Evolutionary conservation across 2,329 filamentous ascomycete genomes (phyloP).

Genomic region (Arachnomyces sp.): DNA sequence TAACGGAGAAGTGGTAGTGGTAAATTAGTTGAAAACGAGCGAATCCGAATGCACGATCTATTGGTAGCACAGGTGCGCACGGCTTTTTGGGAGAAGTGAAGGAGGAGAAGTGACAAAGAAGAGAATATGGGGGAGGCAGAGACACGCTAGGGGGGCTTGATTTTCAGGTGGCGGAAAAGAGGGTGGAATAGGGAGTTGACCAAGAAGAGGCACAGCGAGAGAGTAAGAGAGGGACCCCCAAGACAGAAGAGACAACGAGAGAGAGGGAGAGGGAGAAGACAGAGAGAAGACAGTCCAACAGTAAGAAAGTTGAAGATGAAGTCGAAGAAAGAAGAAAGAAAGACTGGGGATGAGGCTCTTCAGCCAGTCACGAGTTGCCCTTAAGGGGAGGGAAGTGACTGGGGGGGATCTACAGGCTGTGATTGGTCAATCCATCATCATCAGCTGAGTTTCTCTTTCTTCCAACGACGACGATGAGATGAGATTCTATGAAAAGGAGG

Average conservation of each 20-base stretch:
- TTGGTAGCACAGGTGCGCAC: neutral
- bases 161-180: conserved; percentile 6
- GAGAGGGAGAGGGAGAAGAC: conserved; percentile 5
- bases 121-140: conserved; percentile 8
- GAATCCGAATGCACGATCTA: neutral
- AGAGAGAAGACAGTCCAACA: conserved; percentile 10
- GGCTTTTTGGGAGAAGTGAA: neutral
- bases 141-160: neutral
- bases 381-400: too few species aligned
- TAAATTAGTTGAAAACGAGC: too few species aligned
- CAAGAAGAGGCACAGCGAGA: neutral
- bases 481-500: too few species aligned
- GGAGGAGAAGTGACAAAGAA: conserved; percentile 9
- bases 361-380: too few species aligned
- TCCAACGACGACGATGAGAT: too few species aligned
- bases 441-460: too few species aligned
- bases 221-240: too few species aligned
- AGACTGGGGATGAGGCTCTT: conserved; percentile 5
- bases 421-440: too few species aligned
- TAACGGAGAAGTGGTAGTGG: too few species aligned
- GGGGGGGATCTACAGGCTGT: too few species aligned
- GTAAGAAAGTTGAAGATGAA: conserved; percentile 8
- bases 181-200: conserved; percentile 6
- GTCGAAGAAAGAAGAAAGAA: conserved; percentile 7
- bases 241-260: too few species aligned